phyloP scores from a whole-genome alignment of 208 protist genomes.

The Trypanosoma brucei region DNA sequence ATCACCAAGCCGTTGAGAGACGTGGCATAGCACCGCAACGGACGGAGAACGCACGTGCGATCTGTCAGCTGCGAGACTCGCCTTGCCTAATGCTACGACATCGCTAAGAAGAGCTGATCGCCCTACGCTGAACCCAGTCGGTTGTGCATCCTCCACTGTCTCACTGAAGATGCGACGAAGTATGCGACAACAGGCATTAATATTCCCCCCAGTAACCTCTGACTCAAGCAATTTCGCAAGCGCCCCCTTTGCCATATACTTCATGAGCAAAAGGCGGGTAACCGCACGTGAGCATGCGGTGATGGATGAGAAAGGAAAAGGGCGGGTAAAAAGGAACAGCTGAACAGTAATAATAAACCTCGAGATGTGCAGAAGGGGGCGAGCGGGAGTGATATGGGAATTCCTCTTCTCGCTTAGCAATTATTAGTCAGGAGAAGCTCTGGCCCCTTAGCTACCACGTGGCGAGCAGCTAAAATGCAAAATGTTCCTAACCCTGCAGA shows the following conservation, averaged over 20 bases:
- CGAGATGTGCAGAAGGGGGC: too few species aligned
- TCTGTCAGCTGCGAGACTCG: constrained; percentile 38
- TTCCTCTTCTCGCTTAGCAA: too few species aligned
- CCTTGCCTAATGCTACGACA: constrained; percentile 43
- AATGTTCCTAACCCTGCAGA: too few species aligned
- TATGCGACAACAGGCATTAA: constrained; percentile 82
- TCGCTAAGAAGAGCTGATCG: constrained; percentile 26
- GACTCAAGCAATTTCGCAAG: constrained; percentile 45
- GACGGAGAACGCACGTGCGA: constrained; percentile 52
- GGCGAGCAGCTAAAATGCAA: too few species aligned
- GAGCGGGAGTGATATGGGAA: too few species aligned
- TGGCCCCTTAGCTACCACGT: too few species aligned
- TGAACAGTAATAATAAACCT: too few species aligned
- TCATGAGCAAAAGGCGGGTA: neutral
- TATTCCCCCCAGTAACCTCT: constrained; percentile 45
- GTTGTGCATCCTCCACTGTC: constrained; percentile 17
- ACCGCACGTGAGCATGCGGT: constrained; percentile 2
- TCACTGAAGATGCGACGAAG: constrained; percentile 72
- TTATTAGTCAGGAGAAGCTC: too few species aligned
- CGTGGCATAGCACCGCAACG: constrained; percentile 69
- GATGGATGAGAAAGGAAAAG: too few species aligned
- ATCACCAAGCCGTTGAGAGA: constrained; percentile 62
- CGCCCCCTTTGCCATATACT: constrained; percentile 35
- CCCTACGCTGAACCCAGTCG: neutral
- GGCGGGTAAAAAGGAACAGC: too few species aligned